phyloP scores from a whole-genome alignment of 345 rosid genomes.

The Angophora floribunda region DNA sequence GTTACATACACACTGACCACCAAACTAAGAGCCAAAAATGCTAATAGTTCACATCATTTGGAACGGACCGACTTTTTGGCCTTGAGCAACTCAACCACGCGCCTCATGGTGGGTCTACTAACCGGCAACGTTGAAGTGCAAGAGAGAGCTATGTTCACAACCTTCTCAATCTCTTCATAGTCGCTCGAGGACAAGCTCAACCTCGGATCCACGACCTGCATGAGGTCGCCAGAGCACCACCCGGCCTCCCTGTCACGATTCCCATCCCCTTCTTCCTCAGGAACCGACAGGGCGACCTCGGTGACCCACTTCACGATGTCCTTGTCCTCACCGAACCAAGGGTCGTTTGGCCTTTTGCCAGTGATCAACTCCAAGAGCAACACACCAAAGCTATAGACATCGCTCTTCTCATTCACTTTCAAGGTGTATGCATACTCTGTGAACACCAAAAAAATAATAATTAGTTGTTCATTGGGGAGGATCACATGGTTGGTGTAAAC shows the following conservation, averaged over 20 bases:
- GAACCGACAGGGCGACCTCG: slow-evolving; percentile 16
- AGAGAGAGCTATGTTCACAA: slow-evolving; percentile 38
- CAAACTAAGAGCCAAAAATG: neutral
- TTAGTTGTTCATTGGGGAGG: neutral
- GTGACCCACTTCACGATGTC: slow-evolving; percentile 49
- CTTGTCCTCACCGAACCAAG: slow-evolving; percentile 41
- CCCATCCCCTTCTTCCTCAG: neutral
- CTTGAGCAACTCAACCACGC: slow-evolving; percentile 60
- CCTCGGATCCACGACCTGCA: slow-evolving; percentile 35
- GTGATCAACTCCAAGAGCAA: slow-evolving; percentile 55
- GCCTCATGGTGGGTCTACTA: slow-evolving; percentile 63
- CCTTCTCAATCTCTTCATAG: slow-evolving; percentile 40
- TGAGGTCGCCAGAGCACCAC: neutral
- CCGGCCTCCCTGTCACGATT: neutral
- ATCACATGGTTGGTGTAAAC: too few relatives aligned
- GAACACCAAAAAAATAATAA: neutral
- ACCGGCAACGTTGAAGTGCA: slow-evolving; percentile 47
- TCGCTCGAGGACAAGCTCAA: slow-evolving; percentile 22
- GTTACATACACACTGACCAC: neutral
- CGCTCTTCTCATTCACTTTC: slow-evolving; percentile 48
- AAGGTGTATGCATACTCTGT: slow-evolving; percentile 57
- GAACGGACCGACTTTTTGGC: slow-evolving; percentile 7
- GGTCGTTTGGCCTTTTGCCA: slow-evolving; percentile 55
- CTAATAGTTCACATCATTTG: neutral
- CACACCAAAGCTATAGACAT: slow-evolving; percentile 68